Conservation (phyloP, 2,329 filamentous ascomycete species). For the Cordyceps cateniannulata region DNA sequence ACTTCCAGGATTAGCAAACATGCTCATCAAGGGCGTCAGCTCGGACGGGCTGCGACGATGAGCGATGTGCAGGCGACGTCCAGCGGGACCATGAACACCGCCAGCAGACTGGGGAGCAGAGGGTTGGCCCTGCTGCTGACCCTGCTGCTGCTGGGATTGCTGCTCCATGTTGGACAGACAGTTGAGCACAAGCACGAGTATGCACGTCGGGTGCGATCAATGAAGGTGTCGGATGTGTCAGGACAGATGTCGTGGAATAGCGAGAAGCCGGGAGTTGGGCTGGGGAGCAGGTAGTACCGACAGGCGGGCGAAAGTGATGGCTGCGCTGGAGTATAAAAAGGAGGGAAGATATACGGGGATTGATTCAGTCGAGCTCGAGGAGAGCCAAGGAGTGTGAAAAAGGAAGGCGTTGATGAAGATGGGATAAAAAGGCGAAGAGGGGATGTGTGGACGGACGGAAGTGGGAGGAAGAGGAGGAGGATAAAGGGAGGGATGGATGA, state of each 20-base stretch:
- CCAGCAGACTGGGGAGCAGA: slow-evolving; percentile 41
- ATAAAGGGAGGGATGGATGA: slow-evolving; percentile 11
- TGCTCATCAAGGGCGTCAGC: slow-evolving; percentile 95
- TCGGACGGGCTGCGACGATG: slow-evolving; percentile 96
- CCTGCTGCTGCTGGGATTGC: slow-evolving; percentile 43
- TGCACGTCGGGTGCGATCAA: slow-evolving; percentile 39
- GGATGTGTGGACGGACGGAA: background rate
- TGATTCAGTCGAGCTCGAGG: slow-evolving; percentile 22
- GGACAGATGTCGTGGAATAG: slow-evolving; percentile 11
- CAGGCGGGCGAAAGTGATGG: background rate
- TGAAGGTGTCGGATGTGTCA: slow-evolving; percentile 15
- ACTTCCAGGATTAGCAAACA: slow-evolving; percentile 63
- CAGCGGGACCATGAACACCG: slow-evolving; percentile 65
- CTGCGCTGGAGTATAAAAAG: slow-evolving; percentile 12
- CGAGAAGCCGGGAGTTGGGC: slow-evolving; percentile 3
- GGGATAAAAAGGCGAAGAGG: background rate
- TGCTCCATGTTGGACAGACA: slow-evolving; percentile 52
- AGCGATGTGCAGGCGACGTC: slow-evolving; percentile 91
- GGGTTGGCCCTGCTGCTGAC: slow-evolving; percentile 39
- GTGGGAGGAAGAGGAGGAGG: slow-evolving; percentile 4
- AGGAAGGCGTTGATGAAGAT: slow-evolving; percentile 25
- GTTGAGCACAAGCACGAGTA: slow-evolving; percentile 32
- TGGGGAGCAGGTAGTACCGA: background rate
- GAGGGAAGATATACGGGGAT: slow-evolving; percentile 32
- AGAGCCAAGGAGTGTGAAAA: slow-evolving; percentile 33